A percentile compares a stretch with the other conserved stretches of the same genome.
phyloP scores from a whole-genome alignment of 139 green algal genomes.

The Picochlorum sp. region DNA sequence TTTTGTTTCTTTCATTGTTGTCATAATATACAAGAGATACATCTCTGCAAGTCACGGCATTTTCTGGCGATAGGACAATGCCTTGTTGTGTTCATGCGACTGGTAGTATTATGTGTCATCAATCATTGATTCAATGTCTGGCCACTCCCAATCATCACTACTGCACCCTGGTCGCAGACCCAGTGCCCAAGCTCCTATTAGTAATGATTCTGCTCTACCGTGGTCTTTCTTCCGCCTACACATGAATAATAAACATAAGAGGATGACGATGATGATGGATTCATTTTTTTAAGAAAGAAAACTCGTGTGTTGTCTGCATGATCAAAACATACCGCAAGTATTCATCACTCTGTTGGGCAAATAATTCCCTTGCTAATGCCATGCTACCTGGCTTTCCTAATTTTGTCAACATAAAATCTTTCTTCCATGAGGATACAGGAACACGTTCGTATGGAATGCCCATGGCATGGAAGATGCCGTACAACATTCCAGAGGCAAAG shows the following conservation, averaged over 20 bases:
- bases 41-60: no score
- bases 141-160: not conserved
- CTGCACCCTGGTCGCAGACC: slow-evolving; percentile 22
- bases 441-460: slow-evolving; percentile 33
- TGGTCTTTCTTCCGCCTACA: slow-evolving; percentile 74
- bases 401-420: slow-evolving; percentile 41
- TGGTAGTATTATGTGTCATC: slow-evolving; percentile 1
- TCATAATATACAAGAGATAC: not conserved
- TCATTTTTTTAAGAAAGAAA: no score
- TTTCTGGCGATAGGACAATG: no score
- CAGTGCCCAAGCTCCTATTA: slow-evolving; percentile 63
- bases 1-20: not conserved
- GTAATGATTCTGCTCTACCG: slow-evolving; percentile 69
- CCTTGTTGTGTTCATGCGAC: not conserved
- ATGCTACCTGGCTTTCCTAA: slow-evolving; percentile 53
- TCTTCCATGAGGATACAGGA: slow-evolving; percentile 46
- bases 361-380: slow-evolving; percentile 41
- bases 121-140: slow-evolving; percentile 7
- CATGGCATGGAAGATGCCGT: slow-evolving; percentile 37
- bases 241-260: not conserved
- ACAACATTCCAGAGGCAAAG: slow-evolving; percentile 40
- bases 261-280: no score
- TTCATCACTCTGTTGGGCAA: slow-evolving; percentile 16
- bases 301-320: no score
- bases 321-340: slow-evolving; percentile 1